Percentiles rank a stretch among this genome's conserved stretches.
These are phyloP conservation scores for Licmophora abbreviata DNA, from an alignment of 108 stramenopile species.

Conservation along the genomic window DNA sequence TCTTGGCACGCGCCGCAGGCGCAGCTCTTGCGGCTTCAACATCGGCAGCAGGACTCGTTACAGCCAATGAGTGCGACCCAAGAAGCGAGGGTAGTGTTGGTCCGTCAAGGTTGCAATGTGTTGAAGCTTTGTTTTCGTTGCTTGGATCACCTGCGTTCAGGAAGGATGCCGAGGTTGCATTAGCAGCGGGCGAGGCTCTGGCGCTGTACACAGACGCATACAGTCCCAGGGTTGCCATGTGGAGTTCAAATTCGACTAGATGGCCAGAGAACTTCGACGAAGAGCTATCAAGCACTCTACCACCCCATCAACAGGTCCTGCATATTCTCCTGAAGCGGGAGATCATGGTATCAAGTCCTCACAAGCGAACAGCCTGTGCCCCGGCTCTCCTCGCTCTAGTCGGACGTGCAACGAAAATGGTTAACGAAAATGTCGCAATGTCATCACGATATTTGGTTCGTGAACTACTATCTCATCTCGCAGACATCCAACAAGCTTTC, in stretches of 20 bases:
- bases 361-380: constrained; percentile 55
- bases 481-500: constrained; percentile 53
- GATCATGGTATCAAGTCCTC: constrained; percentile 35
- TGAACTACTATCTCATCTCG: constrained; percentile 30
- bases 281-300: constrained; percentile 35
- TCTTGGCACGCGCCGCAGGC: constrained; percentile 47
- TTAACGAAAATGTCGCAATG: constrained; percentile 5
- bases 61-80: constrained; percentile 4
- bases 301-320: constrained; percentile 64
- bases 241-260: constrained; percentile 7
- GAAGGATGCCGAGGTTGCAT: constrained; percentile 69
- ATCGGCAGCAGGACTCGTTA: constrained; percentile 20
- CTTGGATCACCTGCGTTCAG: constrained; percentile 56
- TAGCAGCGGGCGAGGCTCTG: constrained; percentile 69
- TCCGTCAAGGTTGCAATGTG: constrained; percentile 36
- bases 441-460: constrained; percentile 19
- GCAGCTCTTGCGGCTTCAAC: constrained; percentile 49
- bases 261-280: constrained; percentile 44
- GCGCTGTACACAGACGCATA: constrained; percentile 47
- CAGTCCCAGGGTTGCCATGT: constrained; percentile 16
- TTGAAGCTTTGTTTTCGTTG: constrained; percentile 48
- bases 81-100: constrained; percentile 31
- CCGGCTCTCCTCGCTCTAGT: constrained; percentile 59
- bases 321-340: constrained; percentile 45
- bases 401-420: constrained; percentile 39